Base-by-base conservation (phyloP, 164 flowering plant genomes). In the Nymphaea thermarum region DNA sequence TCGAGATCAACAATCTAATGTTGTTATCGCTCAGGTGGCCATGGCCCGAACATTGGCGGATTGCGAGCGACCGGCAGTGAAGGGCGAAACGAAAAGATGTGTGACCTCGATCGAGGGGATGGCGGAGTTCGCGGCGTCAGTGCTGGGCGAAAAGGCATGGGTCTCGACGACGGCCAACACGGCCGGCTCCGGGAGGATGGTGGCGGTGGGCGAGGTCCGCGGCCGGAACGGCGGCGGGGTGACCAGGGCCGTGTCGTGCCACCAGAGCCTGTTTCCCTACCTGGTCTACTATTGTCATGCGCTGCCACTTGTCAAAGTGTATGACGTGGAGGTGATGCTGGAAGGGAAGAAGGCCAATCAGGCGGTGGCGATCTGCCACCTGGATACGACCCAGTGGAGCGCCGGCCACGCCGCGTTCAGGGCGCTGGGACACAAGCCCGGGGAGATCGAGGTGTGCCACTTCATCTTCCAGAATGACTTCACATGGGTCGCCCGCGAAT, bases 331-430 rank as follows among this genome's bases (percentile, higher is more conserved):
- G 43, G 79, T 93, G 3, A 69, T 87, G 72, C 83, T 84, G 45
- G 72, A 65, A 65, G 72, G 80, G 69, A 36, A 62, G 64, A 62
- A 62, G 16, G 55, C 90, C 10, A 93, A 93, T 71, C 81, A 72
- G 12, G 98, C 90, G 2, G 80, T 86, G 7, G 96, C 98, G 61
- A 85, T 93, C 25, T 90, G 98, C 73, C 98, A 93, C 66, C 4
- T 88, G 47, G 96, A 93, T 76, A 93, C 98, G 42, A 87, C 92
- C 43, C 66, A 83, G 4, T 90, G 98, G 98, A 76, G 93, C 65
- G 77, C 78, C 0, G 76, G 72, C 0, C 96, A 90, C 64, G 96
- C 96, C 0, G 93, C 98, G 0, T 93, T 90, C 67, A 64, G 77
- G 71, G 93, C 92, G 14, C 67, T 90, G 43, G 96, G 95, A 17